Conservation (phyloP, 108 stramenopile species). For the Nitzschia putrida region DNA sequence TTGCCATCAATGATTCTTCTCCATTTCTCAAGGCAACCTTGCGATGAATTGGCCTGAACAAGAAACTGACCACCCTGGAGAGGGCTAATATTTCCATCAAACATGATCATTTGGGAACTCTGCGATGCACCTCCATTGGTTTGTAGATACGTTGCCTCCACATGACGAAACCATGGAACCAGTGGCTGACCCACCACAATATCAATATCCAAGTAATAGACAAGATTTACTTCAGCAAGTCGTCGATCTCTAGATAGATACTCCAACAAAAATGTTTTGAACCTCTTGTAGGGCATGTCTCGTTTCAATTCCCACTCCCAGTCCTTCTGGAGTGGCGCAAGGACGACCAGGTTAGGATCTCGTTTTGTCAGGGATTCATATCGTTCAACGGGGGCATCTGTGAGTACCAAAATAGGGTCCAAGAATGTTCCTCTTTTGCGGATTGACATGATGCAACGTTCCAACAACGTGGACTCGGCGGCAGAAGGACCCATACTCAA, state of each 20-base stretch:
- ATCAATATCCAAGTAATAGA: slow-evolving; percentile 60
- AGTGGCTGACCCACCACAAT: slow-evolving; percentile 45
- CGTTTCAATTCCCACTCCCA: slow-evolving; percentile 33
- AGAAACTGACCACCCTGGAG: slow-evolving; percentile 25
- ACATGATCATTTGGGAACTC: not conserved
- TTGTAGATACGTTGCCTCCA: slow-evolving; percentile 3
- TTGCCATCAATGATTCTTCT: slow-evolving; percentile 11
- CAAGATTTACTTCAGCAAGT: slow-evolving; percentile 29
- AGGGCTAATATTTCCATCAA: slow-evolving; percentile 16
- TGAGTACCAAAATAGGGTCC: slow-evolving; percentile 37
- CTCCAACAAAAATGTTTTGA: slow-evolving; percentile 57
- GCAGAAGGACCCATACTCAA: slow-evolving; percentile 51
- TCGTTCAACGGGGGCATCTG: slow-evolving; percentile 43
- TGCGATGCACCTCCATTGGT: not conserved
- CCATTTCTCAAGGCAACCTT: slow-evolving; percentile 15
- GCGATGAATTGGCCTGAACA: not conserved
- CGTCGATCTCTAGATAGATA: slow-evolving; percentile 39
- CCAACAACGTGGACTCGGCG: slow-evolving; percentile 44
- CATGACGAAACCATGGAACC: slow-evolving; percentile 13
- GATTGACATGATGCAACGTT: slow-evolving; percentile 52
- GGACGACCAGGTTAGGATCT: slow-evolving; percentile 45
- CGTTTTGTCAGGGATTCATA: slow-evolving; percentile 31
- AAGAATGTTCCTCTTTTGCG: slow-evolving; percentile 46
- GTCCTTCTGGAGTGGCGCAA: slow-evolving; percentile 43
- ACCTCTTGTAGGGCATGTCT: slow-evolving; percentile 37